Base-by-base conservation (phyloP, 768 basidiomycete genomes). In the Gloeophyllum trabeum region DNA sequence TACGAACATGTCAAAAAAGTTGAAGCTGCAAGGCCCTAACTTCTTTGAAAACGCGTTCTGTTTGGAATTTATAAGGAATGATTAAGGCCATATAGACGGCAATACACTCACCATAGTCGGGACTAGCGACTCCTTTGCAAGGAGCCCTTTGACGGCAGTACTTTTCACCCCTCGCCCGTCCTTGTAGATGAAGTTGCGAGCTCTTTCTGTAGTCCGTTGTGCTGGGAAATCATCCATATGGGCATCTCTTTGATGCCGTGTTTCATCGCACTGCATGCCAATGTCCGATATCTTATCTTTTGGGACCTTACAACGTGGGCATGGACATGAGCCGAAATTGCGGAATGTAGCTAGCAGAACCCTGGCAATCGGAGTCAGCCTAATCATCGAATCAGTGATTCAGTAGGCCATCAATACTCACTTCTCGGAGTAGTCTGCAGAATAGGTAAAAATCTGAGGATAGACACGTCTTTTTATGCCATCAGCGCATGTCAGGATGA, bases 381-480 rank as follows among this genome's bases (percentile, higher is more conserved):
- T 10, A n/a, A n/a, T 32, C 10, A 32, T 32, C 16, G 28, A 32
- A 10, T 10, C 28, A 10, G 28, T 10, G 10, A 16, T 32, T 10
- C 20, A 21, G 7, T 7, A 6, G 36, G 20, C 36, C 7, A 7
- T 7, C 7, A 10, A 32, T 16, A 48, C 54, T 14, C 42, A 64
- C 65, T 63, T 64, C 25, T 65, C 59, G 0, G 59, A 61, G 44
- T 64, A 64, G 42, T 64, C 57, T 0, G 57, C 61, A 0, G 57
- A 55, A 35, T 61, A 58, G 2, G 51, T 49, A 34, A 60, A 52
- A 24, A 63, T 39, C 0, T 52, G 46, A 6, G 54, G 53, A 39
- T 47, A 61, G 1, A 61, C 1, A 2, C 48, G 42, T 12, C 59
- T 24, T 5, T 4, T 7, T 2, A 62, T 36, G 0, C 59, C 56